Evolutionary conservation across 2,329 filamentous ascomycete genomes (phyloP), one percentile per base, ranked within the genome.

Genomic region (Alternaria hordeiaustralica): DNA sequence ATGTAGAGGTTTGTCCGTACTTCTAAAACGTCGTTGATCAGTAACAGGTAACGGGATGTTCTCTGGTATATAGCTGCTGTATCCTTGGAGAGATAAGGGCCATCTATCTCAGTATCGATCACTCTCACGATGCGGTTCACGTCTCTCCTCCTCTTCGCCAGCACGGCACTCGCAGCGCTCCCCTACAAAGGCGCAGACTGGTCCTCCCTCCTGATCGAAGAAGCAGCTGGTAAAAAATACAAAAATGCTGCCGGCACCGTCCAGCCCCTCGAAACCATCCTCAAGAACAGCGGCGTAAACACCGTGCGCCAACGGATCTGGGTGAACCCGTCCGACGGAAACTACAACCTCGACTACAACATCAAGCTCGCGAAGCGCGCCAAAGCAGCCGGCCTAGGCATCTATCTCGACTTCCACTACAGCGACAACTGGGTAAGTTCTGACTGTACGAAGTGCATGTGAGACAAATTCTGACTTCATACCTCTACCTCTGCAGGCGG

Each of bases 291-390:
- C 26, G 90, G 90, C 13, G 86, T 91, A 69, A 92, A 92, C 77
- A 90, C 87, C 0, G 87, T 92, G 49, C 87, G 90, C 18, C 90
- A 93, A 76, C 85, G 91, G 25, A 78, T 93, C 46, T 93, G 90
- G 90, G 90, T 92, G 23, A 90, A 90, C 69, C 77, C 77, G 0
- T 69, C 85, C 11, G 84, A 87, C 68, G 88, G 89, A 49, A 84
- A 85, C 68, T 93, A 93, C 77, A 86, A 90, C 76, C 83, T 92
- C 45, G 87, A 87, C 62, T 93, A 93, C 79, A 92, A 92, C 74
- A 75, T 93, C 65, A 80, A 86, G 58, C 83, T 93, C n/a, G 90
- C 88, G 4, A 86, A 86, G 75, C 84, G 90, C 55, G 89, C 89
- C 4, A 84, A 88, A 69, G 86, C 87, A 3, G 88, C 86, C 1